Conservation (phyloP, 148 eudicot species). For the Fagopyrum esculentum region DNA sequence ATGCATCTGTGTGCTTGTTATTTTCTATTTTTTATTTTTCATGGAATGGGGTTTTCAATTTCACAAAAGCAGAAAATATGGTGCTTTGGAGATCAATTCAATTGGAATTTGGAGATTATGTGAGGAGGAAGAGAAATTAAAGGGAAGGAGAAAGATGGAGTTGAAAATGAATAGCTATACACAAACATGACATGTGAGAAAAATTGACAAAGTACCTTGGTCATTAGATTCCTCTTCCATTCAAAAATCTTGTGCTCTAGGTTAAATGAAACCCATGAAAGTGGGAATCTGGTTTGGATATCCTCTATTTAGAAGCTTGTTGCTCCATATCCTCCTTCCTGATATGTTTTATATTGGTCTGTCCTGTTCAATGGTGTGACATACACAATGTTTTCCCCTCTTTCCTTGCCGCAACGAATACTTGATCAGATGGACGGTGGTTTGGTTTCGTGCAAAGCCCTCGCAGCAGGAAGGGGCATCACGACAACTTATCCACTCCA, state of each 20-base stretch:
- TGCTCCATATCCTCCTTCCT: background rate
- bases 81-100: background rate
- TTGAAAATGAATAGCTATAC: background rate
- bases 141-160: background rate
- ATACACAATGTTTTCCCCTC: background rate
- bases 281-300: background rate
- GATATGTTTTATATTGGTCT: background rate
- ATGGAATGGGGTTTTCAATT: background rate
- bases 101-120: background rate
- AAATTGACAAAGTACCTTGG: background rate
- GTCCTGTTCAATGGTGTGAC: background rate
- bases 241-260: background rate
- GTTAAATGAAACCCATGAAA: background rate
- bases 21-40: background rate
- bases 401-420: background rate
- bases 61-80: background rate
- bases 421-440: no score
- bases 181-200: background rate
- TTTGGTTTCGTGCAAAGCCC: no score
- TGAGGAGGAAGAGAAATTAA: background rate
- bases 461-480: no score
- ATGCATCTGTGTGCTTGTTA: background rate
- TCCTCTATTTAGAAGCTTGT: background rate
- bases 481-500: no score
- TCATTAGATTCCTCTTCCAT: background rate